A percentile compares a stretch with the other conserved stretches of the same genome.
phyloP scores from a whole-genome alignment of 208 protist species.

The Leishmania guyanensis region DNA sequence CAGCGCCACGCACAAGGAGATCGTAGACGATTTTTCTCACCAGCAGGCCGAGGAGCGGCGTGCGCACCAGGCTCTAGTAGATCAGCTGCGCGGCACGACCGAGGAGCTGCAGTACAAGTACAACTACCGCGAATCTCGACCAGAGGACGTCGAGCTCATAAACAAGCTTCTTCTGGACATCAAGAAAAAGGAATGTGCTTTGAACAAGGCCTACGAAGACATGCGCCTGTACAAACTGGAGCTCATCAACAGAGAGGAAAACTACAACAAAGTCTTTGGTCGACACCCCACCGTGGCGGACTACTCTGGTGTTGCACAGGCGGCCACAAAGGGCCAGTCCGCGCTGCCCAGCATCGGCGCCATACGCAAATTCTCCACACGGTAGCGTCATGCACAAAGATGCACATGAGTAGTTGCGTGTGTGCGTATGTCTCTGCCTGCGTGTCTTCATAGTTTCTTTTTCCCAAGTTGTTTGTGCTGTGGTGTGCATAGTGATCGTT shows the following conservation, averaged over 20 bases:
- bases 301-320: slow-evolving; percentile 24
- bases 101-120: slow-evolving; percentile 89
- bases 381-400: background rate
- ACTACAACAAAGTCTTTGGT: slow-evolving; percentile 94
- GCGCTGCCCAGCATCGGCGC: slow-evolving; percentile 11
- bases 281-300: slow-evolving; percentile 62
- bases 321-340: slow-evolving; percentile 1
- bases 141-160: slow-evolving; percentile 89
- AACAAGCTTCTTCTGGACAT: slow-evolving; percentile 84
- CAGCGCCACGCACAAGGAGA: slow-evolving; percentile 38
- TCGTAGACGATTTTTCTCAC: slow-evolving; percentile 53
- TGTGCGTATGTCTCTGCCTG: background rate
- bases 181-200: slow-evolving; percentile 65
- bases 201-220: slow-evolving; percentile 86
- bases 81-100: slow-evolving; percentile 42
- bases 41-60: slow-evolving; percentile 50
- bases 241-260: slow-evolving; percentile 94
- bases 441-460: slow-evolving; percentile 6
- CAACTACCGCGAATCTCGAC: slow-evolving; percentile 88
- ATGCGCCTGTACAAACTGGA: slow-evolving; percentile 94
- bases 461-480: background rate
- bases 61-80: slow-evolving; percentile 36
- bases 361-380: slow-evolving; percentile 17
- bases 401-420: background rate
- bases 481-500: background rate